Conservation (phyloP, 345 rosid species). For the Aurinia saxatilis region DNA sequence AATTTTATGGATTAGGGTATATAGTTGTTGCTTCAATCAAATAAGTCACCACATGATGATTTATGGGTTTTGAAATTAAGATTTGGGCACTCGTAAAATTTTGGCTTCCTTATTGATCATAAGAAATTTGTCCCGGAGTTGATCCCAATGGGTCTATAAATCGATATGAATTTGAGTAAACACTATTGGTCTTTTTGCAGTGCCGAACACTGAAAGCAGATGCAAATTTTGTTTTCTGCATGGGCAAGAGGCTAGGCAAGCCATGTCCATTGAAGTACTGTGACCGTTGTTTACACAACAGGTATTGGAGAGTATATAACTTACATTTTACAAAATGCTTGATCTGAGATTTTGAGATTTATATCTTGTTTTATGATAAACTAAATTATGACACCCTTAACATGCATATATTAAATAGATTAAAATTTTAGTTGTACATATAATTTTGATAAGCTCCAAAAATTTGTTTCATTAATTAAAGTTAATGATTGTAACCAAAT, state of each 20-base stretch:
- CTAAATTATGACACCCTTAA: background rate
- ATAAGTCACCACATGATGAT: no score
- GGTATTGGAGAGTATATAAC: constrained; percentile 27
- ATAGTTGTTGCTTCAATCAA: background rate
- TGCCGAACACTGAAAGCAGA: constrained; percentile 62
- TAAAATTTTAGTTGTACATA: no score
- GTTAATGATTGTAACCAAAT: no score
- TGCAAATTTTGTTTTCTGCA: constrained; percentile 37
- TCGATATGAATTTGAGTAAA: no score
- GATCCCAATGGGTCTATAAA: background rate
- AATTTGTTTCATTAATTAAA: no score
- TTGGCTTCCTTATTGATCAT: background rate
- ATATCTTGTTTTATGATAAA: background rate
- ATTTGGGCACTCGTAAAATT: background rate
- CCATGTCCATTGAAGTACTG: constrained; percentile 54
- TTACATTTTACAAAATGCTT: background rate
- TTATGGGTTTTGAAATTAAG: background rate
- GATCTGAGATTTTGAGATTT: background rate
- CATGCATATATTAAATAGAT: no score
- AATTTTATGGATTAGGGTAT: background rate
- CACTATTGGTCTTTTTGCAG: constrained; percentile 22
- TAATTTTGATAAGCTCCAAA: no score
- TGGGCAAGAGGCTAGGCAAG: constrained; percentile 30
- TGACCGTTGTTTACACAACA: constrained; percentile 56
- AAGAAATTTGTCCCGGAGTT: background rate